A percentile compares a stretch with the other conserved stretches of the same genome.
Evolutionary conservation across 306 rosid species (phyloP).

Genomic region (Calophaca sinica): DNA sequence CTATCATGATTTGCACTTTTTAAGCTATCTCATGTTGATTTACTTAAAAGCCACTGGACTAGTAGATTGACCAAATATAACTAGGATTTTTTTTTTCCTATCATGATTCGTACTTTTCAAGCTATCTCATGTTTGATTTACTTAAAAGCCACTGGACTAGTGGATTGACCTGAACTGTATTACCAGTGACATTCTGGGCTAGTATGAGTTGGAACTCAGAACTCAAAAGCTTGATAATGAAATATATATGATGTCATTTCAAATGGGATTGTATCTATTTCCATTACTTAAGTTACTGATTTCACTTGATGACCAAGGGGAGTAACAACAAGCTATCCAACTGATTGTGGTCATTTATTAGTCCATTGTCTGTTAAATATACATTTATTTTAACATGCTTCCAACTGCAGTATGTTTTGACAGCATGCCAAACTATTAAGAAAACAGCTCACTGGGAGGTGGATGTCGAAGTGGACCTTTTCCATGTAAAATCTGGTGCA

Average conservation of each 20-base stretch:
- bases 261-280: neutral
- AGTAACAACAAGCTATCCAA: conserved; percentile 19
- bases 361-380: conserved; percentile 4
- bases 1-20: neutral
- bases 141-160: conserved; percentile 9
- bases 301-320: conserved; percentile 3
- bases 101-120: conserved; percentile 1
- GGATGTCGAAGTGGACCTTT: conserved; percentile 89
- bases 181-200: neutral
- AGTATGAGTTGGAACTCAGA: neutral
- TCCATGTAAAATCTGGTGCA: conserved; percentile 74
- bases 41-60: conserved; percentile 10
- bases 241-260: conserved; percentile 1
- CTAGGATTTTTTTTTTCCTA: conserved; percentile 9
- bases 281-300: conserved; percentile 6
- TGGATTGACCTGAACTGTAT: neutral
- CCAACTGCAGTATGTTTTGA: conserved; percentile 80
- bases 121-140: neutral
- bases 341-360: conserved; percentile 28
- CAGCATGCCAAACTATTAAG: conserved; percentile 69
- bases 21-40: conserved; percentile 1
- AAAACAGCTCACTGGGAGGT: conserved; percentile 96
- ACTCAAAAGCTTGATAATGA: neutral
- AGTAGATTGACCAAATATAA: neutral
- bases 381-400: conserved; percentile 41